These are phyloP conservation scores for Astrothelium subdiscretum DNA, from an alignment of 495 filamentous ascomycete genomes.

Conservation along the genomic window DNA sequence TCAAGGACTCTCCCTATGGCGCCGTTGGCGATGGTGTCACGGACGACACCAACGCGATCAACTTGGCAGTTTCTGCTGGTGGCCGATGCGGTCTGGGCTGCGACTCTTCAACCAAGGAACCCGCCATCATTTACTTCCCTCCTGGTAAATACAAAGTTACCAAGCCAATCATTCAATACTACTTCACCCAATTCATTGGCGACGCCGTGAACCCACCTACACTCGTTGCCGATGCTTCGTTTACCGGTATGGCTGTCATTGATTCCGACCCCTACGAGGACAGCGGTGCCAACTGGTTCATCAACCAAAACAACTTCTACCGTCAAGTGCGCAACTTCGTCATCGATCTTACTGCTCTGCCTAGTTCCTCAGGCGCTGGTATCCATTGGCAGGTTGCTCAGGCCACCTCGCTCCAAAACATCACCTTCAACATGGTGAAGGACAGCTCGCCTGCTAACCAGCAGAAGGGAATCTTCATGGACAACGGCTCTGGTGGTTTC, in stretches of 20 bases:
- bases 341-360: slow-evolving; percentile 70
- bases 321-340: slow-evolving; percentile 90
- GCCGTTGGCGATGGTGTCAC: slow-evolving; percentile 34
- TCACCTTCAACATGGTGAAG: slow-evolving; percentile 38
- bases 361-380: slow-evolving; percentile 45
- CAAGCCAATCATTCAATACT: slow-evolving; percentile 48
- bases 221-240: slow-evolving; percentile 61
- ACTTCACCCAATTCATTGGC: slow-evolving; percentile 54
- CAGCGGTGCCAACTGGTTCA: slow-evolving; percentile 60
- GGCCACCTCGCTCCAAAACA: slow-evolving; percentile 60
- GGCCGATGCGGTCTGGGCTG: slow-evolving; percentile 39
- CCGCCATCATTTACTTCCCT: slow-evolving; percentile 46
- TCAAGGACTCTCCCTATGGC: slow-evolving; percentile 34
- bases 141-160: slow-evolving; percentile 50
- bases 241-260: slow-evolving; percentile 79
- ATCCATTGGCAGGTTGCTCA: slow-evolving; percentile 99
- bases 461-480: slow-evolving; percentile 55
- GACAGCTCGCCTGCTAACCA: slow-evolving; percentile 17
- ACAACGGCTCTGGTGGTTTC: slow-evolving; percentile 64
- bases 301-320: slow-evolving; percentile 98
- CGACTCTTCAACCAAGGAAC: slow-evolving; percentile 36
- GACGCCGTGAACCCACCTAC: slow-evolving; percentile 60
- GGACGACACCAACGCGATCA: slow-evolving; percentile 45
- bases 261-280: slow-evolving; percentile 75
- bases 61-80: slow-evolving; percentile 36